phyloP scores from a whole-genome alignment of 1,284 basidiomycete species.

The Pascua guehoae region DNA sequence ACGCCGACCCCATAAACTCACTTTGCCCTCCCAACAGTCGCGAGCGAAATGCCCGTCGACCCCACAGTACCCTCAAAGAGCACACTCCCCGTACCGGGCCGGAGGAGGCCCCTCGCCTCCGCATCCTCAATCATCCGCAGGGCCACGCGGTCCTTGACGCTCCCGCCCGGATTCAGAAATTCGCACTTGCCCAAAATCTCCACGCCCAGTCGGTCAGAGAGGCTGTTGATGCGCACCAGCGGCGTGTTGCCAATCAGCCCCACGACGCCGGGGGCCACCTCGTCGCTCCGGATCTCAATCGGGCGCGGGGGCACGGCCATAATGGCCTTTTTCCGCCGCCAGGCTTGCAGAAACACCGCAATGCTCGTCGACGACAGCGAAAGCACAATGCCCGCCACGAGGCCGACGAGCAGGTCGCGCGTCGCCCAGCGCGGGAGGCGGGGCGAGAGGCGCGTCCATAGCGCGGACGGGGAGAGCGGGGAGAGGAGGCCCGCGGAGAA shows the following conservation, averaged over 20 bases:
- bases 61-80: constrained; percentile 98
- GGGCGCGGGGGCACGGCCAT: constrained; percentile 56
- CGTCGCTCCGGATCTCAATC: constrained; percentile 68
- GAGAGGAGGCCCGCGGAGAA: neutral
- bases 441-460: constrained; percentile 4
- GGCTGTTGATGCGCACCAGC: constrained; percentile 80
- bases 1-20: constrained; percentile 41
- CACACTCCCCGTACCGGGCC: constrained; percentile 82
- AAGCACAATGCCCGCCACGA: constrained; percentile 66
- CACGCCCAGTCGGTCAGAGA: constrained; percentile 85
- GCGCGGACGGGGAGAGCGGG: too few species aligned
- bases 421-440: constrained; percentile 32
- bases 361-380: constrained; percentile 64
- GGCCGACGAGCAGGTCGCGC: constrained; percentile 58
- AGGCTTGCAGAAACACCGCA: constrained; percentile 55
- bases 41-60: constrained; percentile 94
- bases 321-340: constrained; percentile 47
- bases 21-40: constrained; percentile 86
- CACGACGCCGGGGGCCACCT: constrained; percentile 65
- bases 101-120: constrained; percentile 74
- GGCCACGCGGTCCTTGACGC: constrained; percentile 95
- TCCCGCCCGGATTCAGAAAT: constrained; percentile 95
- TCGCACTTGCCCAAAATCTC: constrained; percentile 63
- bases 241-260: constrained; percentile 95
- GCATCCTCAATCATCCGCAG: constrained; percentile 89